Conservation (phyloP, 225 moss, liverwort and hornwort species). For the Thuidium tamariscinum region DNA sequence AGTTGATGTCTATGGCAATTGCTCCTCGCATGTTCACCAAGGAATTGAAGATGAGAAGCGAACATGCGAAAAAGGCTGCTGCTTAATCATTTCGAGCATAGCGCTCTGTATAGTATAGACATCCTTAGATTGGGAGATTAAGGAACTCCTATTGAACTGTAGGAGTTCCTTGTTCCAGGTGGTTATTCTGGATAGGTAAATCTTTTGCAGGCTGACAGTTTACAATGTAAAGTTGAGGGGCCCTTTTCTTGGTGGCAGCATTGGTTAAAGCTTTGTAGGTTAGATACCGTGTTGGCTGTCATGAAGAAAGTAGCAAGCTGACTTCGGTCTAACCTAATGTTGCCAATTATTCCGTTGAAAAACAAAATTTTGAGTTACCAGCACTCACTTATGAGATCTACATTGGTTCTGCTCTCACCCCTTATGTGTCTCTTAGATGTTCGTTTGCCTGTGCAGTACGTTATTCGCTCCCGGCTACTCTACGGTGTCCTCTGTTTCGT, state of each 20-base stretch:
- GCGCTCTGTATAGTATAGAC: constrained; percentile 29
- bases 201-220: constrained; percentile 20
- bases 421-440: not conserved
- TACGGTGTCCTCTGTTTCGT: not conserved
- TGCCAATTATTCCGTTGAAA: constrained; percentile 13
- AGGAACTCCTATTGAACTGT: not conserved
- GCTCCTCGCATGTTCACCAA: constrained; percentile 94
- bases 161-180: constrained; percentile 1
- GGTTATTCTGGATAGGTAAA: constrained; percentile 3
- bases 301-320: constrained; percentile 5
- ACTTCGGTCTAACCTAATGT: constrained; percentile 2
- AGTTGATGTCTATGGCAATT: constrained; percentile 95
- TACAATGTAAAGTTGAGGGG: constrained; percentile 28
- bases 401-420: not conserved
- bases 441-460: not conserved
- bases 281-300: not conserved
- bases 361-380: constrained; percentile 19
- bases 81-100: constrained; percentile 16
- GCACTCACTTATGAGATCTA: not conserved
- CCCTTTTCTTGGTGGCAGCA: constrained; percentile 10
- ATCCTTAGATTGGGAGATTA: constrained; percentile 4
- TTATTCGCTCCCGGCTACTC: not conserved
- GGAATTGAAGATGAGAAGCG: constrained; percentile 58
- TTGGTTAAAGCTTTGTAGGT: constrained; percentile 5
- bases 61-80: constrained; percentile 50